Evolutionary conservation across 2,329 filamentous ascomycete genomes (phyloP).

Genomic region (Pezicula rhizophila): DNA sequence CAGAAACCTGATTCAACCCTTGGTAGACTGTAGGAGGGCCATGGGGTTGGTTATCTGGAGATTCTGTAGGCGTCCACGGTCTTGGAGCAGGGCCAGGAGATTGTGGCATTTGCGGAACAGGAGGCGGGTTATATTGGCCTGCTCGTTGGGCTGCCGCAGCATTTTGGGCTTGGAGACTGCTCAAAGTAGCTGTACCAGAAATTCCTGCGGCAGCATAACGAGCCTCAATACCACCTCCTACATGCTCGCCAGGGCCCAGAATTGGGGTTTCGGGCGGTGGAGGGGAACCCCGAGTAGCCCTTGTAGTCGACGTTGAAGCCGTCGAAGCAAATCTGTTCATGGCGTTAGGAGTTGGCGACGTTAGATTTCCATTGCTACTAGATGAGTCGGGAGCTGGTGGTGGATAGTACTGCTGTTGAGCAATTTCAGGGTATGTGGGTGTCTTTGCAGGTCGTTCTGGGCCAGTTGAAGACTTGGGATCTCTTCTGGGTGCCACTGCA

Average conservation of each 20-base stretch:
- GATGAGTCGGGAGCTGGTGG: slow-evolving; percentile 37
- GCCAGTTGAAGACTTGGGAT: slow-evolving; percentile 26
- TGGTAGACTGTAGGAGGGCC: slow-evolving; percentile 90
- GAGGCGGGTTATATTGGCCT: slow-evolving; percentile 64
- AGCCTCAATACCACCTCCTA: slow-evolving; percentile 79
- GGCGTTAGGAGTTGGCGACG: slow-evolving; percentile 29
- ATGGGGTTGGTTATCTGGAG: slow-evolving; percentile 78
- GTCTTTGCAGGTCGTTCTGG: slow-evolving; percentile 16
- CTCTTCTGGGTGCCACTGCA: slow-evolving; percentile 46
- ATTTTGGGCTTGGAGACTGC: slow-evolving; percentile 65
- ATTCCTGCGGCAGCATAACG: slow-evolving; percentile 89
- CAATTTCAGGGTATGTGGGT: slow-evolving; percentile 19
- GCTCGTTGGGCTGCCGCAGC: slow-evolving; percentile 75
- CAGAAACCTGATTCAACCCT: slow-evolving; percentile 63
- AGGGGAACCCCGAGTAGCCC: slow-evolving; percentile 85
- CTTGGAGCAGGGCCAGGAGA: slow-evolving; percentile 35
- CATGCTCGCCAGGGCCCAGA: slow-evolving; percentile 62
- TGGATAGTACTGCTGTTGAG: slow-evolving; percentile 44
- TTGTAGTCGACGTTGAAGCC: slow-evolving; percentile 87
- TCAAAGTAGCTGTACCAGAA: slow-evolving; percentile 76
- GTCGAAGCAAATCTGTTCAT: slow-evolving; percentile 69
- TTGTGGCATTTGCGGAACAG: slow-evolving; percentile 32
- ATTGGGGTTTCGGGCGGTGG: slow-evolving; percentile 91
- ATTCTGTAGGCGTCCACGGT: slow-evolving; percentile 94
- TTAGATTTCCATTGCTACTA: slow-evolving; percentile 18